Evolutionary conservation across 345 rosid species (phyloP), one percentile per base, ranked within the genome.

Genomic region (Eucalyptus lansdowneana): DNA sequence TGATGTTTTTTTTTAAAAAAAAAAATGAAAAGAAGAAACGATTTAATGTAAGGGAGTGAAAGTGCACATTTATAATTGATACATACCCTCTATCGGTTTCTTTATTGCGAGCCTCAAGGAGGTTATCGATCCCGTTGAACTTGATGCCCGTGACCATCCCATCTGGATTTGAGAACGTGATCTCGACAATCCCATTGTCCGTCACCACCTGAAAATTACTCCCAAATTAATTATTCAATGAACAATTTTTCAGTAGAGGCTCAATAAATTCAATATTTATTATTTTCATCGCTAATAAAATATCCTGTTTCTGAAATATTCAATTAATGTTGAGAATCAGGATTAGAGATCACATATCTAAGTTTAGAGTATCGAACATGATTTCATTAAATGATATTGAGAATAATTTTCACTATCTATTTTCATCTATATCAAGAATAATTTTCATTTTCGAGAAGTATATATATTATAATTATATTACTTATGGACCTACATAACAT

Each of bases 161-260:
- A 1, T 11, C 86, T 34, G 93, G 94, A 27, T 42, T 86, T 45
- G 91, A 91, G 34, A 93, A 51, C 15, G 90, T 92, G 22, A 93
- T 88, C 90, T 90, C 87, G n/a, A 93, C 90, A 11, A 90, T 44
- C 7, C 94, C 94, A 88, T 93, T 93, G 37, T 90, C 91, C 62
- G 90, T 69, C 88, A 92, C 90, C 25, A 93, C 90, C 94, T 93
- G 93, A 47, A 50, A 37, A 60, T 11, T 17, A 17, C 6, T 40
- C 29, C 15, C 15, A 40, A 76, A 40, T 76, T 76, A 40, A 21
- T 76, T 76, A 76, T 40, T 76, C 47, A 21, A 21, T 76, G 47
- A 76, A 21, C 27, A 76, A 40, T 3, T 76, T 76, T 24, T 40
- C 44, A 40, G 29, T 40, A 40, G 15, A 21, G 85, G 83, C 29